Evolutionary conservation across 768 basidiomycete genomes (phyloP).

Genomic region (Boletus edulis): DNA sequence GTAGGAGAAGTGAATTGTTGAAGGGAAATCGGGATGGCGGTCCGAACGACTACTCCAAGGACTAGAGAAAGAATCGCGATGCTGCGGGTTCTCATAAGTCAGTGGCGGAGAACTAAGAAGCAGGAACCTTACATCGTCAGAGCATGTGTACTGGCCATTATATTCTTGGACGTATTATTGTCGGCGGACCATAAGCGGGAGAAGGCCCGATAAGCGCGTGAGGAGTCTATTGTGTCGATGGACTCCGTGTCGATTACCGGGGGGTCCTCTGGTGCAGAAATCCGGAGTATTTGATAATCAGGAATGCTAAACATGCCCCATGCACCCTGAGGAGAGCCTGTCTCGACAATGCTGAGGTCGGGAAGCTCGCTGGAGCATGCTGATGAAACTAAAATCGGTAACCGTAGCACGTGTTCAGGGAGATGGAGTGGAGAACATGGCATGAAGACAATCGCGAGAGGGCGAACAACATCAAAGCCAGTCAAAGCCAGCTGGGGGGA

Average conservation of each 20-base stretch:
- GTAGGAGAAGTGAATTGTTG: conserved; percentile 20
- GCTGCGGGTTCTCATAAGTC: conserved; percentile 35
- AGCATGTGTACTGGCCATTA: conserved; percentile 52
- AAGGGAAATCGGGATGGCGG: conserved; percentile 21
- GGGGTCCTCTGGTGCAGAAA: conserved; percentile 34
- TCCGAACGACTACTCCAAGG: conserved; percentile 46
- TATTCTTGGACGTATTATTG: conserved; percentile 32
- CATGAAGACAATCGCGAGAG: conserved; percentile 67
- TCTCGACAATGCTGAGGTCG: conserved; percentile 27
- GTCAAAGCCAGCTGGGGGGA: conserved; percentile 38
- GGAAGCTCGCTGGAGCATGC: conserved; percentile 19
- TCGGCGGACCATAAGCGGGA: conserved; percentile 41
- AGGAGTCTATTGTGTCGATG: conserved; percentile 41
- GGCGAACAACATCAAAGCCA: conserved; percentile 43
- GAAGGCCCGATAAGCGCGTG: conserved; percentile 44
- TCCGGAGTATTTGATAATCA: conserved; percentile 36
- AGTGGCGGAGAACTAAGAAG: conserved; percentile 5
- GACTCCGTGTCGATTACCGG: conserved; percentile 48
- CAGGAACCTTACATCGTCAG: conserved; percentile 57
- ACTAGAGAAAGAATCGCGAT: conserved; percentile 68
- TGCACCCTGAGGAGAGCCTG: conserved; percentile 32
- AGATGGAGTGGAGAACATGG: conserved; percentile 43
- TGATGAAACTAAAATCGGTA: conserved; percentile 50
- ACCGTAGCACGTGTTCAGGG: conserved; percentile 46
- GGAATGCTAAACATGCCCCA: conserved; percentile 47